Percentiles rank a stretch among this genome's conserved stretches.
Evolutionary conservation across 371 early-diverging fungal species (phyloP).

Genomic region (Vavraia culicis): DNA sequence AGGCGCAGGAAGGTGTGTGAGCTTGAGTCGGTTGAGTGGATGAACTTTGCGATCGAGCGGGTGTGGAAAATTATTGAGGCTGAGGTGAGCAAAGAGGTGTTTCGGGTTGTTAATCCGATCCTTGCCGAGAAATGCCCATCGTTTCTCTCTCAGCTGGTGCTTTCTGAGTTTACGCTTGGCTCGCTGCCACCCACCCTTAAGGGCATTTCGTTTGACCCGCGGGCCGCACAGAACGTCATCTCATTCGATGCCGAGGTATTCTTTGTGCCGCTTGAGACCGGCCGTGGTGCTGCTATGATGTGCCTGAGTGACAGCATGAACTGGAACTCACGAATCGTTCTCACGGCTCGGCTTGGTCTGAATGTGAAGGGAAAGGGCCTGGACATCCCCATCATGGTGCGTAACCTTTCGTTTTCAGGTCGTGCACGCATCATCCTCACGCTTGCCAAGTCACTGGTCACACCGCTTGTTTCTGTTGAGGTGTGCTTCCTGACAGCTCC

Average conservation of each 20-base stretch:
- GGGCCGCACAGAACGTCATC: constrained; percentile 56
- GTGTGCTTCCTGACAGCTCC: constrained; percentile 67
- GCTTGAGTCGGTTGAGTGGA: constrained; percentile 71
- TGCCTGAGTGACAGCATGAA: constrained; percentile 20
- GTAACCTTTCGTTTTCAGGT: constrained; percentile 66
- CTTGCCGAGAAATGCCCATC: constrained; percentile 47
- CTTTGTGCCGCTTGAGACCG: constrained; percentile 45
- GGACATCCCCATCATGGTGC: constrained; percentile 65
- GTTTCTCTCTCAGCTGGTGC: constrained; percentile 61
- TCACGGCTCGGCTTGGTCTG: constrained; percentile 59
- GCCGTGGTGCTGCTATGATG: constrained; percentile 13
- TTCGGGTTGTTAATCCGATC: constrained; percentile 47
- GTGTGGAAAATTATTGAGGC: constrained; percentile 88
- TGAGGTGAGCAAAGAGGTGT: constrained; percentile 54
- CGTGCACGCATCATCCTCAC: constrained; percentile 51
- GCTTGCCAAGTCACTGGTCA: constrained; percentile 52
- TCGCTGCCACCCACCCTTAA: constrained; percentile 72
- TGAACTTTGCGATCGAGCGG: constrained; percentile 61
- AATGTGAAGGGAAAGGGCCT: constrained; percentile 57
- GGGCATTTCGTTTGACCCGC: constrained; percentile 48
- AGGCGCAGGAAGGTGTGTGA: constrained; percentile 27
- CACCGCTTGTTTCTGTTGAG: constrained; percentile 56
- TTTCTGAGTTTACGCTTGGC: constrained; percentile 79
- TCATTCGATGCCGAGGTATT: constrained; percentile 40
- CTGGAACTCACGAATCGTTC: constrained; percentile 82